Base-by-base conservation (phyloP, 176 grass and related monocot species). In the Puccinellia tenuiflora region DNA sequence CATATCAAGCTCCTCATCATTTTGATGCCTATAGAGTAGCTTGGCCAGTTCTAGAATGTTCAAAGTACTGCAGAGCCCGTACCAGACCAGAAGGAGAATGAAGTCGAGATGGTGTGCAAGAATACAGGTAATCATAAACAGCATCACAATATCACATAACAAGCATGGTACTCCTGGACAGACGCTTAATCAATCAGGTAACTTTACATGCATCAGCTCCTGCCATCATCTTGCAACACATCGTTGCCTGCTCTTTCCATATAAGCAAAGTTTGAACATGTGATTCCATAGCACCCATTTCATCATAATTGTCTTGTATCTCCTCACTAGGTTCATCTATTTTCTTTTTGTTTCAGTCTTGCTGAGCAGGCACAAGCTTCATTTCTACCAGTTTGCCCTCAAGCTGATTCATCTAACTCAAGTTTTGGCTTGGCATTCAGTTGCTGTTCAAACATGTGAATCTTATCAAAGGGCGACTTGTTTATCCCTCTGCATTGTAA, bases 341-440 rank as follows among this genome's bases (percentile, higher is more conserved):
- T 69, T 61, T 68, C 53, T 26, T 55, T 73, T 82, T 16, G 81
- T 45, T 47, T 55, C 54, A 7, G 73, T 88, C 86, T 18, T 88
- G 77, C 5, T 79, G 76, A 29, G 47, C 86, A 14, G 60, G 82
- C 64, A 86, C 79, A 65, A 83, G 73, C 78, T 86, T 69, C 86
- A 88, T 86, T 12, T 83, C 78, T 82, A 83, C 69, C 51, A 88
- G 34, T 31, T 88, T 72, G 8, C 79, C 86, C 51, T 82, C 66
- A 66, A 86, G 47, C 48, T 88, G 86, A 33, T 88, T 75, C 62
- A 73, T 90, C 88, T 57, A 90, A 54, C 33, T 90, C 80, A 35
- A 90, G 80, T 26, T 90, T 90, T 28, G 80, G 84, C n/a, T 90
- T 90, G n/a, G 85, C 88, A 84, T 90, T 59, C 66, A 90, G 62